Evolutionary conservation across 257 asterid genomes (phyloP).

Genomic region (Coffea eugenioides): DNA sequence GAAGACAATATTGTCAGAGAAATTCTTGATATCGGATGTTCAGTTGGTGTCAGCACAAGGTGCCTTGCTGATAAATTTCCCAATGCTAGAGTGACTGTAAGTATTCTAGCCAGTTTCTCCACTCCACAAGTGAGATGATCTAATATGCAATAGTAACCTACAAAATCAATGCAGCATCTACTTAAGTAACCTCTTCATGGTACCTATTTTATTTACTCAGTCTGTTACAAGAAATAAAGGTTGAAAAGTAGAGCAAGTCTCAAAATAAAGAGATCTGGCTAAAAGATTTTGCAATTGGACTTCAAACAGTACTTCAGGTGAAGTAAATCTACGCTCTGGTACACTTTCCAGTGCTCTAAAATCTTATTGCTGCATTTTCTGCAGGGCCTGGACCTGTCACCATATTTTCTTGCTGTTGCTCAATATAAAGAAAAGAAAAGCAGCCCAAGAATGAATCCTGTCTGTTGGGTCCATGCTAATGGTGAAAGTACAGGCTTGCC

Average conservation of each 20-base stretch:
- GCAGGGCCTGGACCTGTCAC: constrained; percentile 92
- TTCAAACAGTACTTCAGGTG: not conserved
- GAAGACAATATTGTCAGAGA: constrained; percentile 39
- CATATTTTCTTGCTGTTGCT: constrained; percentile 88
- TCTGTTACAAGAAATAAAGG: too few relatives aligned
- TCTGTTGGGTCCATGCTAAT: constrained; percentile 77
- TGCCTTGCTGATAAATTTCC: constrained; percentile 67
- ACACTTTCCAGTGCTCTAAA: not conserved
- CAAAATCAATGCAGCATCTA: not conserved
- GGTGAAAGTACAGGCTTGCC: constrained; percentile 93
- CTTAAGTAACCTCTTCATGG: too few relatives aligned
- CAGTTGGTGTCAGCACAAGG: constrained; percentile 89
- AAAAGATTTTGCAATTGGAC: not conserved
- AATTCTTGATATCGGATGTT: constrained; percentile 88
- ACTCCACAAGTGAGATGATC: not conserved
- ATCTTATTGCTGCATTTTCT: constrained; percentile 7
- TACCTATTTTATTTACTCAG: too few relatives aligned
- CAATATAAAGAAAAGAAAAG: constrained; percentile 64
- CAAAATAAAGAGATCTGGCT: not conserved
- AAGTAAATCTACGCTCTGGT: not conserved
- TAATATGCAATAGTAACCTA: not conserved
- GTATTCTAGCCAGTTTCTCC: constrained; percentile 16
- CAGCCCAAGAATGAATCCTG: constrained; percentile 36
- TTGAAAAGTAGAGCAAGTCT: too few relatives aligned
- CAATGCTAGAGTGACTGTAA: constrained; percentile 64